phyloP scores from a whole-genome alignment of 2,329 filamentous ascomycete species.

The Proliferodiscus dingleyae region DNA sequence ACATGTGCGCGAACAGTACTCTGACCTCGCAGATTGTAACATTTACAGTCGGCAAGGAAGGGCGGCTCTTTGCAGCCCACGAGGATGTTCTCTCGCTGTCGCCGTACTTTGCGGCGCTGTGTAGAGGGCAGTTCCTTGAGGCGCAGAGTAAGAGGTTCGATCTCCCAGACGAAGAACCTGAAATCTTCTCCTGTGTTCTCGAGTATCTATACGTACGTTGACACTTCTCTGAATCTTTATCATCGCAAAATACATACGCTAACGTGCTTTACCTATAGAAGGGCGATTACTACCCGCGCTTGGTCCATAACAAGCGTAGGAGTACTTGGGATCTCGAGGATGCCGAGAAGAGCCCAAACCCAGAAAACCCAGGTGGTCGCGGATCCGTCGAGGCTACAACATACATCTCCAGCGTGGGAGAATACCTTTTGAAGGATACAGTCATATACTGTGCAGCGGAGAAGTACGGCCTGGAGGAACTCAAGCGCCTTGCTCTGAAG shows the following conservation, averaged over 20 bases:
- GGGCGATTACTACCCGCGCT: conserved; percentile 83
- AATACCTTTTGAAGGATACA: conserved; percentile 77
- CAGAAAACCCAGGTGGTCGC: conserved; percentile 42
- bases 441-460: conserved; percentile 87
- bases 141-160: conserved; percentile 64
- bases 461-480: conserved; percentile 74
- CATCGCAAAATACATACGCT: neutral
- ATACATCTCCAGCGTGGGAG: conserved; percentile 59
- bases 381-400: conserved; percentile 62
- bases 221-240: neutral
- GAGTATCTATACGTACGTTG: conserved; percentile 59
- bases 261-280: conserved; percentile 40
- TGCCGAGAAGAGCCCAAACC: conserved; percentile 37
- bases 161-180: conserved; percentile 79
- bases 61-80: conserved; percentile 86
- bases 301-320: conserved; percentile 75
- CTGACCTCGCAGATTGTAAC: conserved; percentile 70
- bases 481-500: conserved; percentile 77
- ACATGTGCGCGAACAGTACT: conserved; percentile 37
- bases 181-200: conserved; percentile 84
- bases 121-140: conserved; percentile 59
- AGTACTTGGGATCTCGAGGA: conserved; percentile 79
- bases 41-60: conserved; percentile 72
- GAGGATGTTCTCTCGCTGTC: conserved; percentile 77
- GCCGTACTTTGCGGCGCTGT: conserved; percentile 68